Percentiles rank a stretch among this genome's conserved stretches.
Evolutionary conservation across 78 protist genomes (phyloP).

Genomic region (Isochrysis galbana): DNA sequence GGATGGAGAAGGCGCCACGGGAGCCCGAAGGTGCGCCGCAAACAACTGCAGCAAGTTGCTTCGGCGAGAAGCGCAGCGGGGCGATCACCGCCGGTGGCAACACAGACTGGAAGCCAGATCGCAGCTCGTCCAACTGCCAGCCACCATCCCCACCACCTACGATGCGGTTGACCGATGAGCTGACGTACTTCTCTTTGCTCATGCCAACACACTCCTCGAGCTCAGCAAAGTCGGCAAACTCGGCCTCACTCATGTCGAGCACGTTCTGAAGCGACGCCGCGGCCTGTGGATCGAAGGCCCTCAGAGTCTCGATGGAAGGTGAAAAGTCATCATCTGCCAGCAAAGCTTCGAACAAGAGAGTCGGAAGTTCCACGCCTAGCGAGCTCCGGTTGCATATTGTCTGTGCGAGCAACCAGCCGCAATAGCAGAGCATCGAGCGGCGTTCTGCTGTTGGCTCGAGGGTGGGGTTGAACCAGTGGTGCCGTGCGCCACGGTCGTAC

Average conservation of each 20-base stretch:
- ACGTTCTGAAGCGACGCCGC: neutral
- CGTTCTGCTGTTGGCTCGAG: neutral
- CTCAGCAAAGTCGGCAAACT: neutral
- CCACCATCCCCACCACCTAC: neutral
- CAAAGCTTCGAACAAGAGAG: neutral
- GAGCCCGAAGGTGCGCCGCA: neutral
- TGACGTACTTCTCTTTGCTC: neutral
- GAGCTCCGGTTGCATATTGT: neutral
- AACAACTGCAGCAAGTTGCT: neutral
- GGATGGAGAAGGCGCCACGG: neutral
- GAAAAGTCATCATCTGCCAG: neutral
- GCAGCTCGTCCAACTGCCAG: neutral
- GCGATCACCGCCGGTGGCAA: neutral
- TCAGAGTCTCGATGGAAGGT: neutral
- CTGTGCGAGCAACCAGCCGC: neutral
- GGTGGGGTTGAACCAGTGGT: neutral
- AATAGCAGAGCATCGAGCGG: neutral
- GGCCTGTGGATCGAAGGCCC: neutral
- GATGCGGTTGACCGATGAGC: neutral
- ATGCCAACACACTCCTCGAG: neutral
- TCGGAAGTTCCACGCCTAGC: neutral
- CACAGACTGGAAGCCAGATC: neutral
- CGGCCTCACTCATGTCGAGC: neutral
- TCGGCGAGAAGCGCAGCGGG: neutral
- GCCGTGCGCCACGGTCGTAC: neutral